These are phyloP conservation scores for Xeromyces bisporus DNA, from an alignment of 495 filamentous ascomycete species.

Conservation along the genomic window DNA sequence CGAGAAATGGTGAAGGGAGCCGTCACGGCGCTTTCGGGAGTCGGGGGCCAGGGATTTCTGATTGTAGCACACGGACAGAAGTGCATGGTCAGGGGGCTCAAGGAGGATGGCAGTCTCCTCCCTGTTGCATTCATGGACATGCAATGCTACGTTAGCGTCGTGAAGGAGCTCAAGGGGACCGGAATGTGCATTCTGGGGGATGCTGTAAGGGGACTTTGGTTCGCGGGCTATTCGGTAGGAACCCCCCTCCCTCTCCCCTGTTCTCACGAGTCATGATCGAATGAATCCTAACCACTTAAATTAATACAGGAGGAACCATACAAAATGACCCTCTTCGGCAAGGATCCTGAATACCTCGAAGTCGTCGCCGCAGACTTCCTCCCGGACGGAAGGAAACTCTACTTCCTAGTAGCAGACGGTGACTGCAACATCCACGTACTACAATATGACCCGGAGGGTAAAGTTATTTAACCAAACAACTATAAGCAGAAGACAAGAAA, in stretches of 20 bases:
- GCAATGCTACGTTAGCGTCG: constrained; percentile 72
- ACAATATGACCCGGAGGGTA: constrained; percentile 86
- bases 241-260: not conserved
- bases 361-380: constrained; percentile 75
- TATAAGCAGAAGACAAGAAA: too few species aligned
- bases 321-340: constrained; percentile 85
- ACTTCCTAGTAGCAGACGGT: constrained; percentile 66
- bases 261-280: too few species aligned
- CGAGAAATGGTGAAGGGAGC: constrained; percentile 86
- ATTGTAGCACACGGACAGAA: constrained; percentile 91
- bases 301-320: constrained; percentile 69
- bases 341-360: constrained; percentile 58
- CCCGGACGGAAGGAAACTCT: constrained; percentile 67
- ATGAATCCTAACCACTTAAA: too few species aligned
- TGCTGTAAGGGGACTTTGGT: constrained; percentile 86
- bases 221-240: constrained; percentile 70
- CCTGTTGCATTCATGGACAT: constrained; percentile 97
- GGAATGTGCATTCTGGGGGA: constrained; percentile 75
- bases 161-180: constrained; percentile 65
- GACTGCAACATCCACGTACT: constrained; percentile 75
- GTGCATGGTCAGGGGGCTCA: constrained; percentile 86
- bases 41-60: constrained; percentile 86
- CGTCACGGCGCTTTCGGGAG: constrained; percentile 71
- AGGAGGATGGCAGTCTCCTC: constrained; percentile 79
- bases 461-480: constrained; percentile 6